Evolutionary conservation across 1,284 basidiomycete genomes (phyloP).

Genomic region (Anthracocystis panici-leucophaei): DNA sequence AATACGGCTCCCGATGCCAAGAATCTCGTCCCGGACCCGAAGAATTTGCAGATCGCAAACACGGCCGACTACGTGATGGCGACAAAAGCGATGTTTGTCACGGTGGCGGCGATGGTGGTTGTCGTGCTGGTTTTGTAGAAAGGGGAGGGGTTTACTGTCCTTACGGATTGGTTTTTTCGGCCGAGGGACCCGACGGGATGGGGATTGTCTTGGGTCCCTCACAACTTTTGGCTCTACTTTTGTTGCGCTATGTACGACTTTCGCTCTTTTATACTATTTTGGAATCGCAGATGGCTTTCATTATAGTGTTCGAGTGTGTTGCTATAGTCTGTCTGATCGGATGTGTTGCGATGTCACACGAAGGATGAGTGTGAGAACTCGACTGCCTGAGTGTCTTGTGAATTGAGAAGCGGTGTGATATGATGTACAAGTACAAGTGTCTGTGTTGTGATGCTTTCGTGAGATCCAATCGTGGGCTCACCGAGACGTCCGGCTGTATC

Average conservation of each 20-base stretch:
- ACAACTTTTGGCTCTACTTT: no score
- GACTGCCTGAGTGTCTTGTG: neutral
- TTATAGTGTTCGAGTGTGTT: no score
- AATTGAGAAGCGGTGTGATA: neutral
- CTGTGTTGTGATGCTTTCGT: neutral
- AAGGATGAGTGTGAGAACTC: no score
- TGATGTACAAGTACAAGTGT: neutral
- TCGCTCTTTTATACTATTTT: no score
- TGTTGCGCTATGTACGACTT: no score
- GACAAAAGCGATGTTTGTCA: conserved; percentile 33
- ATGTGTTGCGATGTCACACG: no score
- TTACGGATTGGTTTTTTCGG: neutral
- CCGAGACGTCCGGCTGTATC: no score
- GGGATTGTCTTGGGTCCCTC: no score
- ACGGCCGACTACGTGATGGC: conserved; percentile 15
- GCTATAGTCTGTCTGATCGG: no score
- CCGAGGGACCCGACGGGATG: neutral
- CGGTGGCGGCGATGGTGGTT: conserved; percentile 19
- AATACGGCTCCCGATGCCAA: conserved; percentile 31
- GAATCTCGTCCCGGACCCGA: conserved; percentile 32
- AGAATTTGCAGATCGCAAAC: conserved; percentile 38
- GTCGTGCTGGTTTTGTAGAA: conserved; percentile 26
- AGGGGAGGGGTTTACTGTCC: conserved; percentile 1
- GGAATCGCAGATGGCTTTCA: no score
- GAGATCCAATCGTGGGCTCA: neutral